Evolutionary conservation across 306 rosid genomes (phyloP).

Genomic region (Lagenaria siceraria): DNA sequence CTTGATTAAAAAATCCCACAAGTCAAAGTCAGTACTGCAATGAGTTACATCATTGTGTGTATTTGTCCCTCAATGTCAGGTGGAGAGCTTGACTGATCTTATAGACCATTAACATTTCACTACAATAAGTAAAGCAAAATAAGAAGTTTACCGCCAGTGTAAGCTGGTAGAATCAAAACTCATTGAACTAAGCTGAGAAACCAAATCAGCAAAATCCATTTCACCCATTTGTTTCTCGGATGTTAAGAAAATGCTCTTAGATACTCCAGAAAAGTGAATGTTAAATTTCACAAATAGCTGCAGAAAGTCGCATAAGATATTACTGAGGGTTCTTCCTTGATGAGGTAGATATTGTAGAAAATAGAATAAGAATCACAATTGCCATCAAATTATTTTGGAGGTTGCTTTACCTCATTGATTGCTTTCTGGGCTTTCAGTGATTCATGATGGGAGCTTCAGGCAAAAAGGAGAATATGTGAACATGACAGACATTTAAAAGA

Average conservation of each 20-base stretch:
- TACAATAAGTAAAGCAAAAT: not conserved
- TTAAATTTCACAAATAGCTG: constrained; percentile 99
- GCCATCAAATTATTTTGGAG: constrained; percentile 7
- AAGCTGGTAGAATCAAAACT: constrained; percentile 86
- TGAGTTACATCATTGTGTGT: not conserved
- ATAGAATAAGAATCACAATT: constrained; percentile 7
- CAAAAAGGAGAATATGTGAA: constrained; percentile 14
- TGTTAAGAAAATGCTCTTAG: constrained; percentile 65
- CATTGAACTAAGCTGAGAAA: constrained; percentile 82
- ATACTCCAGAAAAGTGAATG: constrained; percentile 95
- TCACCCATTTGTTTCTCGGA: constrained; percentile 40
- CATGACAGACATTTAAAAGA: constrained; percentile 8
- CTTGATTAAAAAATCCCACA: not conserved
- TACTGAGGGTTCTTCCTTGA: constrained; percentile 1
- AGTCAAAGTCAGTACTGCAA: not conserved
- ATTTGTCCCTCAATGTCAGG: not conserved
- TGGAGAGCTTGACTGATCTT: not conserved
- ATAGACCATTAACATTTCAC: not conserved
- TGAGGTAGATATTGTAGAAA: not conserved
- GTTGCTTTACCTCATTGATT: constrained; percentile 72
- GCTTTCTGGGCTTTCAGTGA: constrained; percentile 95
- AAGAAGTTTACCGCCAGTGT: constrained; percentile 78
- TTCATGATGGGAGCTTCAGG: constrained; percentile 91
- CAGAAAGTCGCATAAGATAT: constrained; percentile 18
- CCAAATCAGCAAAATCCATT: constrained; percentile 54